Evolutionary conservation across 306 rosid genomes (phyloP), one percentile per base, ranked within the genome.

Genomic region (Heteromeles arbutifolia): DNA sequence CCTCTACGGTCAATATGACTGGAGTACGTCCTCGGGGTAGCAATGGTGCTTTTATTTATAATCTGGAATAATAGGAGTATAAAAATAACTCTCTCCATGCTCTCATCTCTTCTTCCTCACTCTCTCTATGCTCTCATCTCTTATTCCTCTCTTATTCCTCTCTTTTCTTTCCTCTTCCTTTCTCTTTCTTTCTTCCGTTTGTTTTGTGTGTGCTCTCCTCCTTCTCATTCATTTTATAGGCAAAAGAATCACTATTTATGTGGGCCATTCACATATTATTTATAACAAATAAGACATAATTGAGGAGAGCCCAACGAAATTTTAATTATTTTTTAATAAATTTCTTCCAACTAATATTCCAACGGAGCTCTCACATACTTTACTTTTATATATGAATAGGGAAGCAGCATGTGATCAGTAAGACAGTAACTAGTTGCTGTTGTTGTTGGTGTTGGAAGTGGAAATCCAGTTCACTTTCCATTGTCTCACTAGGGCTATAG

Each of bases 401-500:
- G 66, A 57, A 43, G 26, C 68, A 74, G 11, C 66, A 45, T 72
- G 76, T 72, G 25, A 72, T 58, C 54, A 15, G 39, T 59, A 59
- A 61, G 66, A 64, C 68, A 37, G n/a, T 19, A 48, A 52, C 74
- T 65, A 74, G 78, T 67, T 56, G 64, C 17, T 11, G 54, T 22
- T 54, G 32, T n/a, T 11, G 31, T 43, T 54, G 32, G 26, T 26
- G 44, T 28, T 32, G 70, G 62, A 14, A 62, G 68, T 69, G 85
- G 85, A 39, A 53, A 53, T 74, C 82, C 85, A 63, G 82, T 69
- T 82, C 85, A 82, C 65, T 8, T 5, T n/a, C 75, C 81, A 62
- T 39, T 29, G 70, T 39, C 74, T 31, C 74, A 21, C 14, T 37
- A 50, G 39, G 34, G 18, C 73, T 61, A 56, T 22, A 34, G 66